Percentiles rank a stretch among this genome's conserved stretches.
Conservation (phyloP, 1,284 basidiomycete genomes). For the Xerocomus minutiporus region DNA sequence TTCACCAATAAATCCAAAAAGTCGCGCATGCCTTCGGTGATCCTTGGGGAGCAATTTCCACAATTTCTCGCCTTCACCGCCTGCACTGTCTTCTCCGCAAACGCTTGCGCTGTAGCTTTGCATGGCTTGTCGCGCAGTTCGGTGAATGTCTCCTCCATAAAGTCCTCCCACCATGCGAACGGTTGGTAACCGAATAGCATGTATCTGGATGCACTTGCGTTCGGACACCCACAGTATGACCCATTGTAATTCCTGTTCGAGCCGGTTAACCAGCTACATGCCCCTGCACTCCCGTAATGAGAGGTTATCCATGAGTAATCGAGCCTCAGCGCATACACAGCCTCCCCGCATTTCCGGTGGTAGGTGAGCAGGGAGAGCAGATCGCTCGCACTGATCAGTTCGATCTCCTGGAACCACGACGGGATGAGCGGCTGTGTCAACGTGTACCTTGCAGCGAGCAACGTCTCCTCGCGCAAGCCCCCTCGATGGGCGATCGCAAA, state of each 20-base stretch:
- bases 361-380: constrained; percentile 19
- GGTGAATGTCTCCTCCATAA: constrained; percentile 7
- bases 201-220: background rate
- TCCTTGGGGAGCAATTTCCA: constrained; percentile 6
- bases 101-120: constrained; percentile 7
- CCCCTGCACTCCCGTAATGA: constrained; percentile 10
- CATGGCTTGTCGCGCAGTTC: constrained; percentile 15
- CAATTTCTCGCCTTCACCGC: constrained; percentile 6
- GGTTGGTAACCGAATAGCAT: background rate
- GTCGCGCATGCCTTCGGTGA: constrained; percentile 7
- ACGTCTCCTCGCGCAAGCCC: constrained; percentile 6
- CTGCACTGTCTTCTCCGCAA: constrained; percentile 3
- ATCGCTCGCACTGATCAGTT: constrained; percentile 14
- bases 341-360: constrained; percentile 5
- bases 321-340: constrained; percentile 6
- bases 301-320: constrained; percentile 13
- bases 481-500: constrained; percentile 20
- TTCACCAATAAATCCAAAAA: background rate
- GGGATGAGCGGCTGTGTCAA: constrained; percentile 17
- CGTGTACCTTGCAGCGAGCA: constrained; percentile 16
- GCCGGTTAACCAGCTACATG: constrained; percentile 3
- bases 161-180: constrained; percentile 20
- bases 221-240: too few species aligned
- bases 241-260: too few species aligned
- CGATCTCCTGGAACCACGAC: constrained; percentile 15